Base-by-base conservation (phyloP, 345 rosid species). In the Geranium brycei region DNA sequence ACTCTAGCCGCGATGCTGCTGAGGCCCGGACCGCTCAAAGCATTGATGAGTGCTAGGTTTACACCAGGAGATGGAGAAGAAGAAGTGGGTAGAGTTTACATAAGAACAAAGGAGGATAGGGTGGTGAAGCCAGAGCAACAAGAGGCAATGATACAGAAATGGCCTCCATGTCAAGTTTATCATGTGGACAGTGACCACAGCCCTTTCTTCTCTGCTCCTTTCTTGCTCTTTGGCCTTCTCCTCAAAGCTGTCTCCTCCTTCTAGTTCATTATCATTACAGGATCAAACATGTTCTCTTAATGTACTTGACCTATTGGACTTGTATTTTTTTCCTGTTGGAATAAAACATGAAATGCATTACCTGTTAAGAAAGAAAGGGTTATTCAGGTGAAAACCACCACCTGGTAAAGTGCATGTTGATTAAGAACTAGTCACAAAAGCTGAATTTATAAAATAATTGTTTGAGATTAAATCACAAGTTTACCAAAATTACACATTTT, bases 151-250 rank as follows among this genome's bases (percentile, higher is more conserved):
- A 76, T 87, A 31, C 75, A 53, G 69, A 62, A 62, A 67, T 92
- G 98, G 98, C 85, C 89, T 0, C 95, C 96, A 31, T 70, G 62
- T 2, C 69, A 83, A 65, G 87, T 75, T 4, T 85, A 66, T 61
- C 75, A 57, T 40, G 7, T 92, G 79, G 93, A 89, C 4, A 75
- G 79, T 7, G 98, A 92, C 69, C 98, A 92, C 72, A 84, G 88
- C 71, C 96, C 98, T 2, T 82, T 83, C 61, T 92, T 92, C 77
- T 89, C 96, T 19, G 65, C 82, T 62, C 87, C 96, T 1, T 82
- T 84, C 66, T 32, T 65, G 68, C 91, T 92, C 67, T 74, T 74
- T 19, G 98, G 93, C 59, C 62, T 86, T 62, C 88, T 92, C 23
- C 63, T 89, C 57, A 81, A 92, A 74, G 85, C 84, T 19, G 86